phyloP scores from a whole-genome alignment of 371 early-diverging fungal genomes.

The Haplosporangium sp. region DNA sequence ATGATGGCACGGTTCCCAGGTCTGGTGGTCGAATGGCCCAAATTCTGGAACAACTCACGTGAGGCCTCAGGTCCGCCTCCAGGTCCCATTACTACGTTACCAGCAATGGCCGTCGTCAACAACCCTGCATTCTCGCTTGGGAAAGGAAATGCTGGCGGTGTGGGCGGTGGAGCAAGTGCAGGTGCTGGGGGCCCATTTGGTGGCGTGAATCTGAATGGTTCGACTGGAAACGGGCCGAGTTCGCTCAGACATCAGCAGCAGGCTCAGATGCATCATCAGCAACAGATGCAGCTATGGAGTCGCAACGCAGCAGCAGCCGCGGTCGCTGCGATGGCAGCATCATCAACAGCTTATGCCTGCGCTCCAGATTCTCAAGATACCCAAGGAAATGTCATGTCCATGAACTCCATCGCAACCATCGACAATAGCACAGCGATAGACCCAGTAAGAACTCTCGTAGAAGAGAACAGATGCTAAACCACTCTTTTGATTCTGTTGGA shows the following conservation, averaged over 20 bases:
- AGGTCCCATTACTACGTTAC: constrained; percentile 38
- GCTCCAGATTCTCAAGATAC: too few species aligned
- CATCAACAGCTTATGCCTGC: not conserved
- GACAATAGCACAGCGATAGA: too few species aligned
- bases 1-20: constrained; percentile 55
- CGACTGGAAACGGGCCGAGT: constrained; percentile 36
- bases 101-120: constrained; percentile 45
- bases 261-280: constrained; percentile 52
- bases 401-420: too few species aligned
- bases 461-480: too few species aligned
- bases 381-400: too few species aligned
- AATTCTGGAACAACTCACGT: constrained; percentile 55
- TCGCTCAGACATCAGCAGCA: constrained; percentile 51
- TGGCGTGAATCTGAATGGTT: constrained; percentile 29
- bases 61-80: constrained; percentile 47
- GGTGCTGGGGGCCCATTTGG: constrained; percentile 52
- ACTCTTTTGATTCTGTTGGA: too few species aligned
- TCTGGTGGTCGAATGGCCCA: constrained; percentile 53
- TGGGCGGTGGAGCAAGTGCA: constrained; percentile 38
- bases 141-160: constrained; percentile 40
- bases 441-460: too few species aligned
- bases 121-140: constrained; percentile 34
- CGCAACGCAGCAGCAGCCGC: constrained; percentile 38
- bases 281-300: constrained; percentile 52
- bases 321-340: constrained; percentile 15